Evolutionary conservation across 257 asterid species (phyloP), one percentile per base, ranked within the genome.

Genomic region (Cruciata laevipes): DNA sequence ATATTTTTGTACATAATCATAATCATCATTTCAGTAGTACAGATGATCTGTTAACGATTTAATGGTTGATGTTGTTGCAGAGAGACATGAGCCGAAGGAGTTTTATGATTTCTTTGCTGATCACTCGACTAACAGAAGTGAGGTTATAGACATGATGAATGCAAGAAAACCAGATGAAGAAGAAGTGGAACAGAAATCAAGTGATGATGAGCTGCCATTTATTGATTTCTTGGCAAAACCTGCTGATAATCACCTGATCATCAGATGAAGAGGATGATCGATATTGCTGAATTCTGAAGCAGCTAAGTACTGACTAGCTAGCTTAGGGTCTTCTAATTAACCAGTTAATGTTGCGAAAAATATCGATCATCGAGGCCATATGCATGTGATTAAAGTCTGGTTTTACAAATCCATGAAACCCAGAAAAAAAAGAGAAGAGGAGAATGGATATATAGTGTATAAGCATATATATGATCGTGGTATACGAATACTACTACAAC

Each of bases 31-130:
- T n/a, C n/a, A n/a, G n/a, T n/a, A n/a, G n/a, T n/a, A n/a, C n/a
- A n/a, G 55, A 47, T 47, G 20, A 3, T 51, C 23, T 51, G 56
- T 51, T 51, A 40, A 40, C 14, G 49, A 12, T 40, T 11, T 40
- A 37, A 37, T 49, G 56, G 56, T 49, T 20, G 60, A 6, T 60
- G 11, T 70, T 60, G 11, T 70, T 83, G 84, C 93, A 88, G 49
- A 62, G 27, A 83, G 78, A 61, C 75, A 71, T 56, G 69, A 80
- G 72, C 81, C 74, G 61, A 88, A 84, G 72, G 88, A 87, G 79
- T 87, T 86, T 72, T 85, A 84, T 73, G 86, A 89, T 65, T 89
- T 89, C 78, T 76, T 89, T 62, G 75, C 86, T 5, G 93, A 47
- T 47, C 20, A 88, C 61, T 87, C 96, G 16, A 7, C 55, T 23